phyloP scores from a whole-genome alignment of 1,139 yeast genomes.

The Blastobotrys elegans region DNA sequence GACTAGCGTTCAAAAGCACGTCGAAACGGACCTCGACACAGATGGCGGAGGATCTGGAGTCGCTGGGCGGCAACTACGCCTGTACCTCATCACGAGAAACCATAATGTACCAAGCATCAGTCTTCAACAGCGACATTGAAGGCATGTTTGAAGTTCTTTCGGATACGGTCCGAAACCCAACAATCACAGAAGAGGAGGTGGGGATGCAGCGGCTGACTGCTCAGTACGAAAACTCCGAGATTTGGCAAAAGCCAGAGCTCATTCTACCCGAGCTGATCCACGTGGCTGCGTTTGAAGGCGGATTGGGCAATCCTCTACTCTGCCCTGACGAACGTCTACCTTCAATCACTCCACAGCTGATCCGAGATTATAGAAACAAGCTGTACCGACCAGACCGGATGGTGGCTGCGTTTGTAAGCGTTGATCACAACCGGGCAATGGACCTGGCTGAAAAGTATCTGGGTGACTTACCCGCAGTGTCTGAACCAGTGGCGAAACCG shows the following conservation, averaged over 20 bases:
- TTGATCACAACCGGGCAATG: conserved; percentile 65
- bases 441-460: conserved; percentile 58
- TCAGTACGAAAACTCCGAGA: conserved; percentile 75
- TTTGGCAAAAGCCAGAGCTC: conserved; percentile 79
- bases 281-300: conserved; percentile 70
- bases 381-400: conserved; percentile 78
- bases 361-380: conserved; percentile 57
- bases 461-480: conserved; percentile 40
- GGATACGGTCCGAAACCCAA: conserved; percentile 76
- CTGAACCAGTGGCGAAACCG: conserved; percentile 4
- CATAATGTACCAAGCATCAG: conserved; percentile 90
- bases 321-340: conserved; percentile 71
- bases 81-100: conserved; percentile 91
- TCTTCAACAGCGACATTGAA: conserved; percentile 81
- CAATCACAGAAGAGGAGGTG: conserved; percentile 63
- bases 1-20: conserved; percentile 83
- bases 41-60: conserved; percentile 71
- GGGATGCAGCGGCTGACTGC: conserved; percentile 71
- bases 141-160: conserved; percentile 72
- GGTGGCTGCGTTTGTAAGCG: conserved; percentile 87
- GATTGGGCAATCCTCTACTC: conserved; percentile 80
- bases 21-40: conserved; percentile 53
- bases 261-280: conserved; percentile 85
- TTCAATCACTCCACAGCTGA: conserved; percentile 46
- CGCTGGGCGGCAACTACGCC: conserved; percentile 90